Evolutionary conservation across 208 protist genomes (phyloP), one percentile per base, ranked within the genome.

Genomic region (Balamuthia mandrillaris): DNA sequence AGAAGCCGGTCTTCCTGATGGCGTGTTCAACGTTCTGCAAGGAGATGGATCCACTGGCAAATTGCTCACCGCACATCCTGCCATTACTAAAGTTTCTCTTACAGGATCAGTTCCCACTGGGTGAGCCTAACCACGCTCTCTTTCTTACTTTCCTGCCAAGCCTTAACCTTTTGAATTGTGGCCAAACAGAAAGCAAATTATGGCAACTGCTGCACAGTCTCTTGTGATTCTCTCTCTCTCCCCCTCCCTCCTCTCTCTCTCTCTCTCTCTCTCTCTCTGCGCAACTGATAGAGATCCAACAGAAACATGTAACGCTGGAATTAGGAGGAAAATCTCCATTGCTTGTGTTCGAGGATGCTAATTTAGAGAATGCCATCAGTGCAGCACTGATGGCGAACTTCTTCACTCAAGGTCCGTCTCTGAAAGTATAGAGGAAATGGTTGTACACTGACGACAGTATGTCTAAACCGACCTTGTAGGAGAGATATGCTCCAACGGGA

Each of bases 271-370:
- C n/a, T n/a, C n/a, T n/a, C n/a, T n/a, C n/a, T n/a, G n/a, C n/a
- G n/a, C n/a, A n/a, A n/a, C n/a, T n/a, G n/a, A n/a, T n/a, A n/a
- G n/a, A 27, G 44, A 77, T 41, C 24, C 51, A 77, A 6, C 91
- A 97, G 61, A 96, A 94, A 18, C 94, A 94, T 18, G 92, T 96
- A 7, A 94, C 96, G 70, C 91, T 97, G 24, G 95, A 97, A 88
- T 91, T 97, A 29, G 96, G 96, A 72, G 96, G 96, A 37, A 97
- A 97, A 87, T 94, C 96, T 84, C 93, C 96, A 6, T 92, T 93
- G 24, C 90, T 97, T 33, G 91, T 97, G 54, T 95, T 91, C 87
- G 94, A 96, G 37, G 95, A 97, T 77, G 94, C 92, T 42, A 93
- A 97, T 78, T 81, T 96, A 44, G 91, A 95, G 41, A 93, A 95